Evolutionary conservation across 2,329 filamentous ascomycete species (phyloP).

Genomic region (Trichoderma arundinaceum): DNA sequence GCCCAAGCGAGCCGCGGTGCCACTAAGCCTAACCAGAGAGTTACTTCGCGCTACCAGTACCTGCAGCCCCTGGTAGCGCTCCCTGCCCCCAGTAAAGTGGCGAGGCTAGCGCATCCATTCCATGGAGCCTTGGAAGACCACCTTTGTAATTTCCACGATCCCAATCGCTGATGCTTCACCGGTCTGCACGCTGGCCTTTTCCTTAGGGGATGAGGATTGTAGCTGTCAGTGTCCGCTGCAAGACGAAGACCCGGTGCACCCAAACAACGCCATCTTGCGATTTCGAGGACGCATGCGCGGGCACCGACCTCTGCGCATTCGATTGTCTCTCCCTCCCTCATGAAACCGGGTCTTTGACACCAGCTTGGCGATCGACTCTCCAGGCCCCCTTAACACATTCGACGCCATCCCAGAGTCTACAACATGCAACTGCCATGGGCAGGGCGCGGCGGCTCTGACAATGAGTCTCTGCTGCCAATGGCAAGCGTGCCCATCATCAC

Average conservation of each 20-base stretch:
- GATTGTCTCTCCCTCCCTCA: slow-evolving; percentile 22
- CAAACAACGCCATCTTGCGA: background rate
- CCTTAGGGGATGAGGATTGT: slow-evolving; percentile 25
- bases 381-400: slow-evolving; percentile 32
- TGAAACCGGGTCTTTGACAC: slow-evolving; percentile 26
- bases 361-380: slow-evolving; percentile 25
- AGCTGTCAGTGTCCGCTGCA: slow-evolving; percentile 11
- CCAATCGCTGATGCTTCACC: slow-evolving; percentile 23
- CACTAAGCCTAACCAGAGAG: slow-evolving; percentile 21
- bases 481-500: slow-evolving; percentile 45
- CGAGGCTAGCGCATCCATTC: slow-evolving; percentile 29
- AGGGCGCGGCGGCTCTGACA: slow-evolving; percentile 42
- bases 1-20: slow-evolving; percentile 3
- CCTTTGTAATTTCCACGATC: slow-evolving; percentile 31
- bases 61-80: slow-evolving; percentile 30
- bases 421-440: slow-evolving; percentile 50
- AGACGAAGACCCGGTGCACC: background rate
- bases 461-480: slow-evolving; percentile 45
- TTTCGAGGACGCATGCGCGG: slow-evolving; percentile 22
- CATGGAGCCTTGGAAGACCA: slow-evolving; percentile 27
- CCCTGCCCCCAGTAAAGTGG: slow-evolving; percentile 26
- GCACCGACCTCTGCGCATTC: slow-evolving; percentile 18
- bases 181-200: slow-evolving; percentile 22
- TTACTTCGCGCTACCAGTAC: slow-evolving; percentile 23
- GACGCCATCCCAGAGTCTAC: slow-evolving; percentile 33